Conservation (phyloP, 257 asterid species). For the Solanum peruvianum region DNA sequence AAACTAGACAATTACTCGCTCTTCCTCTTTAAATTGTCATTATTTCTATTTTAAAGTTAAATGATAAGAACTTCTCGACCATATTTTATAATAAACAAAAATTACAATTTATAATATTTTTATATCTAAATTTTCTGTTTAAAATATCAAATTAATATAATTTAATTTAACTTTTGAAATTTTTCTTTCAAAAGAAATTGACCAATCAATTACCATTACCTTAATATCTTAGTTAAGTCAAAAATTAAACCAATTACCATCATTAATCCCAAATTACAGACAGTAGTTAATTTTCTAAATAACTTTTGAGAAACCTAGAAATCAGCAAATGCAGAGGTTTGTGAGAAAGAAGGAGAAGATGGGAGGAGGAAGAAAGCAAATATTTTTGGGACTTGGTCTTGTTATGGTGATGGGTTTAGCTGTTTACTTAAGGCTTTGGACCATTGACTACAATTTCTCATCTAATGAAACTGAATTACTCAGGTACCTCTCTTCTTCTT, state of each 20-base stretch:
- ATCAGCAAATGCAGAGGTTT: background rate
- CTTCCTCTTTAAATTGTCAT: too few relatives aligned
- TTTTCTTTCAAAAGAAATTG: too few relatives aligned
- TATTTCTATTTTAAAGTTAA: too few relatives aligned
- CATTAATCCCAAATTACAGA: background rate
- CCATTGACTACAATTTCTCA: slow-evolving; percentile 50
- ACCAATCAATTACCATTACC: background rate
- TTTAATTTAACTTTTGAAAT: too few relatives aligned
- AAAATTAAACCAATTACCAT: background rate
- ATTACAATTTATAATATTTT: too few relatives aligned
- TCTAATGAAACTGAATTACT: slow-evolving; percentile 44
- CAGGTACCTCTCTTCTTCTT: slow-evolving; percentile 28
- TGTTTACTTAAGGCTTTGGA: slow-evolving; percentile 70
- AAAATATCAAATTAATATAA: too few relatives aligned
- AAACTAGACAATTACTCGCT: too few relatives aligned
- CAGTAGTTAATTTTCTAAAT: background rate
- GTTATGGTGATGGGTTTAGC: slow-evolving; percentile 55
- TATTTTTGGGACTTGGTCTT: slow-evolving; percentile 37
- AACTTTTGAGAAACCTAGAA: background rate
- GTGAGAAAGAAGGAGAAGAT: slow-evolving; percentile 11
- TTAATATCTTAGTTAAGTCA: background rate
- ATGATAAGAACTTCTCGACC: too few relatives aligned
- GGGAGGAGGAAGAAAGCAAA: slow-evolving; percentile 40
- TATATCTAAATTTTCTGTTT: too few relatives aligned
- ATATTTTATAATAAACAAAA: too few relatives aligned